phyloP scores from a whole-genome alignment of 441 rosid genomes.

The Populus hybrid region DNA sequence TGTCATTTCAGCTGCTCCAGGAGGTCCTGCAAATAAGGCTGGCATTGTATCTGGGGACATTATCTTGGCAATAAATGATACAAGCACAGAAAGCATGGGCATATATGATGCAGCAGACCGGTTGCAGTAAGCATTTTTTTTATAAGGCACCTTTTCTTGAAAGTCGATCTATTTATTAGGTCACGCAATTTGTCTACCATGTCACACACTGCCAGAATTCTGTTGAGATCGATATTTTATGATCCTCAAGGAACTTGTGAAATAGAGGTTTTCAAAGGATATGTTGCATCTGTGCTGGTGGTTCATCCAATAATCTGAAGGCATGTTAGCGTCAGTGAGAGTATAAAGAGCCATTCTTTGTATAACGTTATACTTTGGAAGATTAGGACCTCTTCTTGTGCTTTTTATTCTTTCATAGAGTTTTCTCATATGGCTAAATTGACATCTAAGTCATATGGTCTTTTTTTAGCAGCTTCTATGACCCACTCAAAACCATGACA shows the following conservation, averaged over 20 bases:
- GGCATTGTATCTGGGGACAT: conserved; percentile 81
- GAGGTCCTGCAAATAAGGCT: conserved; percentile 89
- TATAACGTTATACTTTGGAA: neutral
- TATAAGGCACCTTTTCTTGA: neutral
- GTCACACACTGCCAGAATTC: conserved; percentile 4
- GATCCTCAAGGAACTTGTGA: neutral
- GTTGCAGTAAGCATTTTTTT: conserved; percentile 66
- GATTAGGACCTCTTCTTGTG: neutral
- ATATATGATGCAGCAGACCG: conserved; percentile 91
- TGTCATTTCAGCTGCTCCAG: conserved; percentile 86
- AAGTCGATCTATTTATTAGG: neutral
- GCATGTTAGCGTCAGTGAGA: neutral
- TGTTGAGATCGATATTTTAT: neutral
- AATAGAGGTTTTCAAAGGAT: neutral
- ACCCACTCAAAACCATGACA: neutral
- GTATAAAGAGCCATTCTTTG: neutral
- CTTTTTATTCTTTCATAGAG: neutral
- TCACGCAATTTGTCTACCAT: neutral
- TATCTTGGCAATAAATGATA: conserved; percentile 62
- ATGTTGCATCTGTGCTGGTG: neutral
- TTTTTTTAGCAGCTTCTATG: neutral
- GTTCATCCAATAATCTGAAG: conserved; percentile 1
- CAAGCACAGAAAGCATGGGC: conserved; percentile 62
- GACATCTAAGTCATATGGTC: neutral
- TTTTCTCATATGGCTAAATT: neutral